Evolutionary conservation across 2,329 filamentous ascomycete species (phyloP), one percentile per base, ranked within the genome.

Genomic region (Xylaria multiplex): DNA sequence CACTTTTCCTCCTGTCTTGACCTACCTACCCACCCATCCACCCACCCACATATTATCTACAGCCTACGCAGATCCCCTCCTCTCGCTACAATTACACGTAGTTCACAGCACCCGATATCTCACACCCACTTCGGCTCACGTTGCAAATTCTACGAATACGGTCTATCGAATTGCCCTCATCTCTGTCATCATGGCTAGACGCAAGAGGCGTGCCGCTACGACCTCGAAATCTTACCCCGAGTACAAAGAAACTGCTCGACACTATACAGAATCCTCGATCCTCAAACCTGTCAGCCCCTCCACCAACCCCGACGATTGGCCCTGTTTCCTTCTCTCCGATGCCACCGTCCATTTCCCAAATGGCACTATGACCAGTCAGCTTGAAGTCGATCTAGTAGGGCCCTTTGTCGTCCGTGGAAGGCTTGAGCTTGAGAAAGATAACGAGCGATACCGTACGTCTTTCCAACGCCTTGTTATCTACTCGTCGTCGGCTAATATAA

Each of bases 321-420:
- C 88, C 3, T 84, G 84, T 55, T 91, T 91, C 73, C 80, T 86
- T 6, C 81, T 93, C 48, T 81, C 75, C 56, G 84, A 91, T 73
- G 89, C 85, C 43, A 81, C 85, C 19, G 83, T 92, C n/a, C 84
- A 86, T 68, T 79, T 80, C 55, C 82, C 79, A 53, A 82, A 88
- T 70, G 84, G 86, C 35, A 83, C 82, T n/a, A 75, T 86, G 3
- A 86, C 84, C 32, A 91, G 86, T 72, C 83, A 91, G 5, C 82
- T 93, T 3, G 77, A 86, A 53, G 87, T 90, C 2, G 84, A 86
- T 70, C 77, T 84, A 0, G 81, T 86, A 49, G 86, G 88, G 0
- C 90, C 90, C 0, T 85, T 90, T 62, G 83, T 84, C 6, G 81
- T 93, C 13, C 84, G 85, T 14, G 91, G 91, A 14, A 79, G 80